Evolutionary conservation across 805 yeast genomes (phyloP).

Genomic region (Candida ulmi): DNA sequence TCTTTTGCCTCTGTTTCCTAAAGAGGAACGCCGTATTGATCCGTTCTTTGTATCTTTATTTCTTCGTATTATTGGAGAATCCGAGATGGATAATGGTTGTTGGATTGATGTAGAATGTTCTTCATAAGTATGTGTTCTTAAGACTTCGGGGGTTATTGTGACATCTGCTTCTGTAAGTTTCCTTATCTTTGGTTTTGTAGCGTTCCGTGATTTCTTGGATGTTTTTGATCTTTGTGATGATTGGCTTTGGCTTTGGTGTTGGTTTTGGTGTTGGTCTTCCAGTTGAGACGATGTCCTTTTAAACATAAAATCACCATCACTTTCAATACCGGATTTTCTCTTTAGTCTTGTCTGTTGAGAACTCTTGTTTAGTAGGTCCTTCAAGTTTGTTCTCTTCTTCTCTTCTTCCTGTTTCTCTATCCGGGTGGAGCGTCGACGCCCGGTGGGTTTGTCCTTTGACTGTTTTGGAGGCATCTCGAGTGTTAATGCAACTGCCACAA

Average conservation of each 20-base stretch:
- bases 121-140: conserved; percentile 8
- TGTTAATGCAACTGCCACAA: neutral
- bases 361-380: conserved; percentile 19
- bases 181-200: neutral
- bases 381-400: conserved; percentile 16
- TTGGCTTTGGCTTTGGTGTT: neutral
- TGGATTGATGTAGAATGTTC: conserved; percentile 23
- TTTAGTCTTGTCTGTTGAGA: conserved; percentile 8
- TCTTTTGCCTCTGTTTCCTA: conserved; percentile 61
- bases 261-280: neutral
- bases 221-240: too few species aligned
- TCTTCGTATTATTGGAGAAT: conserved; percentile 32
- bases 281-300: conserved; percentile 14
- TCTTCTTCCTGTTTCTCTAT: conserved; percentile 10
- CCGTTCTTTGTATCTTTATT: conserved; percentile 28
- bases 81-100: conserved; percentile 27
- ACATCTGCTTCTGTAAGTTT: conserved; percentile 1
- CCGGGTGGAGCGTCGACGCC: conserved; percentile 12
- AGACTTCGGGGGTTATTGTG: neutral
- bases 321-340: conserved; percentile 7
- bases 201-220: too few species aligned
- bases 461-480: conserved; percentile 7
- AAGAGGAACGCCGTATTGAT: conserved; percentile 41
- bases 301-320: conserved; percentile 19
- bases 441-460: neutral